Percentiles rank a stretch among this genome's conserved stretches.
Evolutionary conservation across 2,329 filamentous ascomycete species (phyloP).

Genomic region (Colletotrichum salicis): DNA sequence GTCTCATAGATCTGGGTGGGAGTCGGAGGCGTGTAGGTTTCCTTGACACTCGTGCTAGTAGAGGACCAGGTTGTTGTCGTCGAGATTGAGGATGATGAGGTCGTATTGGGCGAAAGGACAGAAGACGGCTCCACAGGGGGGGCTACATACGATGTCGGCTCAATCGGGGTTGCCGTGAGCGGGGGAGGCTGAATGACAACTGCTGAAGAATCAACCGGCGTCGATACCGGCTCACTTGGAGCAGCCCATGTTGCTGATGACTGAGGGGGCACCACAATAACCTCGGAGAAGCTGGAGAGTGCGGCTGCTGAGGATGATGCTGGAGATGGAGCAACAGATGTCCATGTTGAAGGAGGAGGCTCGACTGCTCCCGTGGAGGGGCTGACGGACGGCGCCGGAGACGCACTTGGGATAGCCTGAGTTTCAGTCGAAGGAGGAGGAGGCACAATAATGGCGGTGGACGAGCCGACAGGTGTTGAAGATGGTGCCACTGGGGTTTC

Average conservation of each 20-base stretch:
- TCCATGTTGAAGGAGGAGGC: not conserved
- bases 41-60: not conserved
- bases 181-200: slow-evolving; percentile 5
- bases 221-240: slow-evolving; percentile 3
- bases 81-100: slow-evolving; percentile 15
- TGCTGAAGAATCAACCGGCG: not conserved
- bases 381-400: not conserved
- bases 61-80: not conserved
- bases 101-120: slow-evolving; percentile 20
- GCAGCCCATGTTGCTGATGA: not conserved
- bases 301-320: not conserved
- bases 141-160: slow-evolving; percentile 23
- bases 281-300: not conserved
- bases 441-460: not conserved
- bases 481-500: not conserved
- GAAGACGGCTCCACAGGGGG: slow-evolving; percentile 1
- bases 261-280: not conserved
- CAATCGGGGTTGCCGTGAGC: not conserved
- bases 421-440: not conserved
- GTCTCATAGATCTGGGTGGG: slow-evolving; percentile 34
- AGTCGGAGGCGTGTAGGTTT: not conserved
- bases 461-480: not conserved
- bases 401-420: not conserved
- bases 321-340: not conserved
- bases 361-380: not conserved